These are phyloP conservation scores for Paraleonurus japonicus DNA, from an alignment of 257 asterid species.

Conservation along the genomic window DNA sequence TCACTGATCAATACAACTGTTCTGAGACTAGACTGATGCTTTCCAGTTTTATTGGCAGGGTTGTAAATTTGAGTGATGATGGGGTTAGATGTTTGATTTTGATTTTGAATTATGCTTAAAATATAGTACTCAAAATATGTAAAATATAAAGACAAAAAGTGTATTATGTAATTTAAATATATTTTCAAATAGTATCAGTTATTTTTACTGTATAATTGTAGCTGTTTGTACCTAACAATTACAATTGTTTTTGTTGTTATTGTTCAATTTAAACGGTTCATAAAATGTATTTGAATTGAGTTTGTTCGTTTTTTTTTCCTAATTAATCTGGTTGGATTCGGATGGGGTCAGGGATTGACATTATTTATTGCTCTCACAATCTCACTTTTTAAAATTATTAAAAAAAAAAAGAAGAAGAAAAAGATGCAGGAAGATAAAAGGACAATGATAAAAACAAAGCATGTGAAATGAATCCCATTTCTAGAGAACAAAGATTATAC, in stretches of 20 bases:
- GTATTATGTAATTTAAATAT: too few relatives aligned
- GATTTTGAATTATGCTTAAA: neutral
- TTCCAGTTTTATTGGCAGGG: neutral
- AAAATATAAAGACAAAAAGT: too few relatives aligned
- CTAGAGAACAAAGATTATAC: neutral
- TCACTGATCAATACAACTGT: constrained; percentile 26
- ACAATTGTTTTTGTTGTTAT: too few relatives aligned
- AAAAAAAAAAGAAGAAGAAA: neutral
- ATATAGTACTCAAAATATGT: too few relatives aligned
- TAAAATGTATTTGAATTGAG: too few relatives aligned
- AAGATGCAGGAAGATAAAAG: neutral
- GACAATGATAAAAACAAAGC: neutral
- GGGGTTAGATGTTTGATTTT: neutral
- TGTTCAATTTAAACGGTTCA: too few relatives aligned
- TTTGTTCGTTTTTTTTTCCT: neutral
- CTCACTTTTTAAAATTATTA: neutral
- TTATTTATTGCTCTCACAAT: neutral
- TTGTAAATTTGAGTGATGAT: neutral
- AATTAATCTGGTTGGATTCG: neutral
- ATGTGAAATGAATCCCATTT: constrained; percentile 23
- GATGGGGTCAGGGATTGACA: neutral
- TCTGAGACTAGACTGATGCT: constrained; percentile 15
- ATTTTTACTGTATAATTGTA: too few relatives aligned
- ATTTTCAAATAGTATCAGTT: too few relatives aligned
- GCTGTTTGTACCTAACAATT: too few relatives aligned